phyloP scores from a whole-genome alignment of 2,329 filamentous ascomycete genomes.

The Zymoseptoria passerinii region DNA sequence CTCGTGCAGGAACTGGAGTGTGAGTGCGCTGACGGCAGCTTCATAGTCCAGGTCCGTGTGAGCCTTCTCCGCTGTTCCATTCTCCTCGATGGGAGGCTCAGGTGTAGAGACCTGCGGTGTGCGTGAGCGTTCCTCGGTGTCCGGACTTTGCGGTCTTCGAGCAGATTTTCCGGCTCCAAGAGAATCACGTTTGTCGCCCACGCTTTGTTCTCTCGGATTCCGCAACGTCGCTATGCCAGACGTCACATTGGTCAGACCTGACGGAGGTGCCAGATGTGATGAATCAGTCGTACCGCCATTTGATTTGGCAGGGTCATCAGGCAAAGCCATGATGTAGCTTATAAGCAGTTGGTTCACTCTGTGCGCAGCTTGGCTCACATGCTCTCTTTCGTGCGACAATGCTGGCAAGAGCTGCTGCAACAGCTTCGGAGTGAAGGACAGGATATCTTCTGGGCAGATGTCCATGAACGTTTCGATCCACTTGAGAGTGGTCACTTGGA shows the following conservation, averaged over 20 bases:
- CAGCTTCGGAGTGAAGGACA: constrained; percentile 88
- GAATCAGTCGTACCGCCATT: constrained; percentile 6
- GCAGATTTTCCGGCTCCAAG: constrained; percentile 4
- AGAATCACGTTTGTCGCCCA: constrained; percentile 17
- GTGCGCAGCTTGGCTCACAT: constrained; percentile 77
- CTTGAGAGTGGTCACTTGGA: constrained; percentile 77
- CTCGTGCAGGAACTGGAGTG: constrained; percentile 88
- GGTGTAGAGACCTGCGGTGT: constrained; percentile 24
- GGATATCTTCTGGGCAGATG: constrained; percentile 92
- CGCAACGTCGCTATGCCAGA: constrained; percentile 2
- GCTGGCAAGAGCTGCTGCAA: constrained; percentile 86
- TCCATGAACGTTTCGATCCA: constrained; percentile 98
- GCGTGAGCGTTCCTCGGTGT: constrained; percentile 16
- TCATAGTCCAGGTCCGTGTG: constrained; percentile 77
- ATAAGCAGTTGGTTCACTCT: constrained; percentile 86
- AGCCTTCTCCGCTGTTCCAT: constrained; percentile 8
- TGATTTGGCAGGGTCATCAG: constrained; percentile 49
- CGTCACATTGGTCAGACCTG: constrained; percentile 1
- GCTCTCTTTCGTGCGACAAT: constrained; percentile 84
- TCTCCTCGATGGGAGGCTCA: constrained; percentile 17
- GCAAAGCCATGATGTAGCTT: constrained; percentile 87
- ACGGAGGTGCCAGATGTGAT: neutral
- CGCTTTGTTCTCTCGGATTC: constrained; percentile 4
- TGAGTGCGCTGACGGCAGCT: constrained; percentile 86
- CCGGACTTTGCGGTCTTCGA: constrained; percentile 20